Conservation (phyloP, 2,329 filamentous ascomycete species). For the Stagonosporopsis chrysanthemi region DNA sequence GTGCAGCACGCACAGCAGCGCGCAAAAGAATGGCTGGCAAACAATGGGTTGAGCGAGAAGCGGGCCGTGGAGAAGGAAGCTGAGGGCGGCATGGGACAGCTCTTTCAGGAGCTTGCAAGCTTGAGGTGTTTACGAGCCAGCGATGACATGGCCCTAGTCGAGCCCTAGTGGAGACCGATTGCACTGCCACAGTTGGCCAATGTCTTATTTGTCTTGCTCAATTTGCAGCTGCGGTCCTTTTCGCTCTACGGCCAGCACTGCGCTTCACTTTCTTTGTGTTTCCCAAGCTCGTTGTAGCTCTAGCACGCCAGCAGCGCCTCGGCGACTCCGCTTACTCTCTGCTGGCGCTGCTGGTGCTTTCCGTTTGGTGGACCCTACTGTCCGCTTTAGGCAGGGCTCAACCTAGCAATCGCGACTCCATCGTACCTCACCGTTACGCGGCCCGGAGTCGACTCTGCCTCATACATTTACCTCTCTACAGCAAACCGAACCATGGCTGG, state of each 20-base stretch:
- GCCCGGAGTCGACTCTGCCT: not conserved
- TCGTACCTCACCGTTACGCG: not conserved
- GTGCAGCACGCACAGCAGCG: constrained; percentile 2
- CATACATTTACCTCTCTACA: not conserved
- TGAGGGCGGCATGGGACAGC: constrained; percentile 4
- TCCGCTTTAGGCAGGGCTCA: constrained; percentile 1
- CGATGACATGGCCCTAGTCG: constrained; percentile 12
- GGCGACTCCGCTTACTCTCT: constrained; percentile 13
- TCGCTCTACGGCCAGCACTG: not conserved
- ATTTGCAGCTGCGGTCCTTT: constrained; percentile 1
- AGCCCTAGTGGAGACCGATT: constrained; percentile 4
- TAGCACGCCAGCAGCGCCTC: constrained; percentile 6
- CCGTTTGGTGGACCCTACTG: not conserved
- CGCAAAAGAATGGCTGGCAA: constrained; percentile 8
- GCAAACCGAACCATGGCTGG: not conserved
- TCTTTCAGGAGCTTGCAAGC: constrained; percentile 16
- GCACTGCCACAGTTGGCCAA: constrained; percentile 7
- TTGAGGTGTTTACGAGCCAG: constrained; percentile 6
- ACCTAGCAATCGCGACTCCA: not conserved
- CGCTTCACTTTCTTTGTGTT: not conserved
- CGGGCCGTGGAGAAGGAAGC: constrained; percentile 1
- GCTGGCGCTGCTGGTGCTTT: not conserved
- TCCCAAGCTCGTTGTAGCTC: constrained; percentile 4
- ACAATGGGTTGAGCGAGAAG: not conserved
- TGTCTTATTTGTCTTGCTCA: not conserved